Base-by-base conservation (phyloP, 345 rosid genomes). In the Populus pruinosa region DNA sequence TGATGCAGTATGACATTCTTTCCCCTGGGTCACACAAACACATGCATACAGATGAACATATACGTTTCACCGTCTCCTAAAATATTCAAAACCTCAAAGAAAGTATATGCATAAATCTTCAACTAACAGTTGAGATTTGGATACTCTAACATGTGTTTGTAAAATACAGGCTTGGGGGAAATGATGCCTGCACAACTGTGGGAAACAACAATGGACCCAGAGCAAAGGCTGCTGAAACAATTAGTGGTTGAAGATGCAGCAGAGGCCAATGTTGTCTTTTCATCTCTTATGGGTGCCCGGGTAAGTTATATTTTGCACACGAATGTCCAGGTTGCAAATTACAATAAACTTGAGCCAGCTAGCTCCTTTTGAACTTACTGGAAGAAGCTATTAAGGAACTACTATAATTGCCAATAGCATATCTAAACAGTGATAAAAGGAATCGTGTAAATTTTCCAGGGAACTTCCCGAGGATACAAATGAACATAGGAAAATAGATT, bases 181-280 rank as follows among this genome's bases (percentile, higher is more conserved):
- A 96, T 96, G 99, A 94, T 96, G 99, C 98, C 99, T 74, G 53
- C 21, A 20, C 99, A 96, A 85, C 89, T 96, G 14, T 96, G 99
- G 98, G 98, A 94, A 83, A 96, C 99, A 73, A 96, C 98, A 5
- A 78, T 96, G 97, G 88, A 94, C 88, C 97, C 97, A 31, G 91
- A 92, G 44, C 86, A 68, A 81, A 89, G 99, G 86, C 63, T 94
- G 75, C 83, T 96, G 79, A 94, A 89, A 91, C 97, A 87, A 82
- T 81, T 96, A 71, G 90, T 88, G 23, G 87, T 96, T 3, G 96
- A 94, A 70, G 98, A 96, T 81, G 91, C 89, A 1, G 97, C 92
- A 0, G 91, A 88, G 88, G 91, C 98, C 2, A 91, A 81, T 71
- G 84, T 85, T 44, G 89, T 90, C 17, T 92, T 94, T 82, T 91